phyloP scores from a whole-genome alignment of 2,329 filamentous ascomycete species.

The Botrytis deweyae region DNA sequence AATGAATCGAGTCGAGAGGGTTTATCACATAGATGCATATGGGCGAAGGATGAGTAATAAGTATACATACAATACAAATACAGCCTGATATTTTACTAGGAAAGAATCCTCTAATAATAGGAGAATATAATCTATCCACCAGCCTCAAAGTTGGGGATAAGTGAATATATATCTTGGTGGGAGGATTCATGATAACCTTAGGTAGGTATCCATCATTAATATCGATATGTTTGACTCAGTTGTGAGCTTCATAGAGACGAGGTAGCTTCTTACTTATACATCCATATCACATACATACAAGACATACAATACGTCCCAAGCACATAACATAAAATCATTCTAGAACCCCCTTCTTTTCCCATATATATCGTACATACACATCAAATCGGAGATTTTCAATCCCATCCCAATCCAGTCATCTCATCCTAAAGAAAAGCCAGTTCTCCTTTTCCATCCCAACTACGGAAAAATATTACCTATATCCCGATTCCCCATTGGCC shows the following conservation, averaged over 20 bases:
- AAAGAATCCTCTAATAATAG: neutral
- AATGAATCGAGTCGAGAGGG: neutral
- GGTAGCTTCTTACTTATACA: neutral
- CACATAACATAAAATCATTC: neutral
- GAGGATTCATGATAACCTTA: neutral
- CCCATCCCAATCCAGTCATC: neutral
- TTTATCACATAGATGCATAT: neutral
- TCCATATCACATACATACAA: too few relatives aligned
- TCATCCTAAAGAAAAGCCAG: neutral
- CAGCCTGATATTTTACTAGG: neutral
- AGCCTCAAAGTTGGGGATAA: neutral
- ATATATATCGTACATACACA: neutral
- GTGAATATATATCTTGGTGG: neutral
- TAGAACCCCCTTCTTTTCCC: neutral
- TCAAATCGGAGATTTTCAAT: neutral
- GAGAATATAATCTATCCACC: neutral
- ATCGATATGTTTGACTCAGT: neutral
- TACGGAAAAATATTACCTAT: neutral
- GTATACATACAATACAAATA: too few relatives aligned
- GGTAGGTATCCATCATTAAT: neutral
- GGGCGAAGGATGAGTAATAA: neutral
- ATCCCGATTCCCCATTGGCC: neutral
- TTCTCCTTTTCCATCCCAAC: neutral
- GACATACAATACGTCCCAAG: too few relatives aligned
- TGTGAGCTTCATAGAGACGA: neutral